Evolutionary conservation across 164 flowering plant genomes (phyloP).

Genomic region (Echeveria elegans): DNA sequence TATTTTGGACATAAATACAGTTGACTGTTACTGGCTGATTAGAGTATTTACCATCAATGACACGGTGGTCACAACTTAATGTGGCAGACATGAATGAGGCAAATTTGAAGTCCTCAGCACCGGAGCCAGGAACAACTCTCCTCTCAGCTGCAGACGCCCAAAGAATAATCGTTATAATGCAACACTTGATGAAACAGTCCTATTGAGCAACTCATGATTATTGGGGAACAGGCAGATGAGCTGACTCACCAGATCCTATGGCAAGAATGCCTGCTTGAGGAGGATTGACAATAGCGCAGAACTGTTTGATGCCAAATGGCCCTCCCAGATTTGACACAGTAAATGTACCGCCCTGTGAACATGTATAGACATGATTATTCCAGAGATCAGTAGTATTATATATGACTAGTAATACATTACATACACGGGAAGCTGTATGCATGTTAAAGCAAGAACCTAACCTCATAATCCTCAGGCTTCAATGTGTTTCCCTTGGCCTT

Average conservation of each 20-base stretch:
- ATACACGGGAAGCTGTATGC: neutral
- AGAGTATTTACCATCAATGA: conserved; percentile 16
- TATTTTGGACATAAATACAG: neutral
- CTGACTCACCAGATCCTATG: conserved; percentile 77
- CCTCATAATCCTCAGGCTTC: conserved; percentile 96
- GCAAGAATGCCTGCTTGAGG: conserved; percentile 96
- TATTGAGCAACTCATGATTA: neutral
- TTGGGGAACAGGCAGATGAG: neutral
- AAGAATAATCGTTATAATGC: neutral
- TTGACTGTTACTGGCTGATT: neutral
- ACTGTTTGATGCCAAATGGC: conserved; percentile 87
- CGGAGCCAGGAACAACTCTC: conserved; percentile 71
- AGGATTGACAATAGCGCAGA: conserved; percentile 87
- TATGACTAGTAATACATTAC: neutral
- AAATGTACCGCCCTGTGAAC: conserved; percentile 84
- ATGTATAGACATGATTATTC: neutral
- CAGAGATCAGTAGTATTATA: neutral
- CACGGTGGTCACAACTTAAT: conserved; percentile 96
- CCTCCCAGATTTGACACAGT: conserved; percentile 94
- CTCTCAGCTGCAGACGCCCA: conserved; percentile 41
- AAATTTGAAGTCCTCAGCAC: conserved; percentile 47
- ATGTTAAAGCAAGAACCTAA: conserved; percentile 12
- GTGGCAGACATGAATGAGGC: conserved; percentile 90
- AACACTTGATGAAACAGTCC: neutral
- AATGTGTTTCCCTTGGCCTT: conserved; percentile 84